These are phyloP conservation scores for Phaeomoniella chlamydospora DNA, from an alignment of 2,329 filamentous ascomycete species.

Conservation along the genomic window DNA sequence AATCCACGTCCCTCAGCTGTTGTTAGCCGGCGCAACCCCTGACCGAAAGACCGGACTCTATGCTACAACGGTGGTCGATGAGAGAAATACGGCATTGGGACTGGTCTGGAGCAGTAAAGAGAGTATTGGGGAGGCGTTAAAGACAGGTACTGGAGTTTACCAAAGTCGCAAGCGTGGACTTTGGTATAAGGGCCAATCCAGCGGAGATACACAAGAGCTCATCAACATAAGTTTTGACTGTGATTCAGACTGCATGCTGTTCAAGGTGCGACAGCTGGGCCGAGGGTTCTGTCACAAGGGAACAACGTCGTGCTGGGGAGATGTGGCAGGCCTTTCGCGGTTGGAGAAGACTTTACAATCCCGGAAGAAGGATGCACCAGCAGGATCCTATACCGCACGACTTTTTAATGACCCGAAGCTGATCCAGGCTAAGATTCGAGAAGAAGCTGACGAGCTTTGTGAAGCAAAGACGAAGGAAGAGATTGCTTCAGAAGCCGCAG, in stretches of 20 bases:
- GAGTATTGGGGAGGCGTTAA: conserved; percentile 74
- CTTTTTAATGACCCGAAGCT: conserved; percentile 87
- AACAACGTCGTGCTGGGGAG: conserved; percentile 83
- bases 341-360: conserved; percentile 76
- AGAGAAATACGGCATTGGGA: conserved; percentile 69
- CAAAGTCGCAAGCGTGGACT: conserved; percentile 89
- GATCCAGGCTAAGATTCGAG: conserved; percentile 90
- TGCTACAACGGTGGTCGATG: conserved; percentile 82
- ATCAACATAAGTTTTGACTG: conserved; percentile 78
- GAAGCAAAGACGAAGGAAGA: conserved; percentile 70
- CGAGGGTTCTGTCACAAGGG: conserved; percentile 86
- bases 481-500: conserved; percentile 85
- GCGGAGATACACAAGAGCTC: conserved; percentile 84
- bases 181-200: conserved; percentile 94
- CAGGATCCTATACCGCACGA: conserved; percentile 83
- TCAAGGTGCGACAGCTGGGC: conserved; percentile 79
- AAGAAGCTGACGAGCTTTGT: conserved; percentile 91
- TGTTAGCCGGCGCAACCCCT: conserved; percentile 62
- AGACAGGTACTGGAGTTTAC: conserved; percentile 74
- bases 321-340: conserved; percentile 64
- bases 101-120: conserved; percentile 89
- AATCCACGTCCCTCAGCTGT: conserved; percentile 54
- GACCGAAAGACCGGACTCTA: conserved; percentile 75
- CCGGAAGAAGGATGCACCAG: conserved; percentile 68
- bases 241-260: conserved; percentile 82